Evolutionary conservation across 2,329 filamentous ascomycete species (phyloP), one percentile per base, ranked within the genome.

Genomic region (Biscogniauxia marginata): DNA sequence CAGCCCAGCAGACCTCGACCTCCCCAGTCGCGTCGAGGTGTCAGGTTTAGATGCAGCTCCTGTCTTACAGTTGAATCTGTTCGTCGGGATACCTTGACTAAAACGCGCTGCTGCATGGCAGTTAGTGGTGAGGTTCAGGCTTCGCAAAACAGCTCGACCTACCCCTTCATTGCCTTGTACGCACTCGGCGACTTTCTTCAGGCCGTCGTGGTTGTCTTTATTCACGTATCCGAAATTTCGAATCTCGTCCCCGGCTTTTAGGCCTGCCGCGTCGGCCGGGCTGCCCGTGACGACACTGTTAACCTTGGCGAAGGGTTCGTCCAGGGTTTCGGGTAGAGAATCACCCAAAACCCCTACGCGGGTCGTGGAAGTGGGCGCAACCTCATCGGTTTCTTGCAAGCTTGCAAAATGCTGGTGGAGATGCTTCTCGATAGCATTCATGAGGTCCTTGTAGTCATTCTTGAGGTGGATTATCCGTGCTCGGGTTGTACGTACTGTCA

Each of bases 371-470:
- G 59, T 61, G 25, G 69, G 61, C n/a, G 67, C 52, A 50, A 66
- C 70, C 49, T 77, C 73, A 52, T 81, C 75, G 22, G 77, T 75
- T 59, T 84, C 79, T 60, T 83, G 80, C 46, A 90, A 72, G 59
- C 77, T 85, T n/a, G 91, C 92, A 71, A 98, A 96, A 70, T 95
- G 89, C 63, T 89, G 87, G 70, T 98, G 91, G n/a, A 99, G 82
- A 48, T 87, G 86, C 67, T 87, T 87, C 73, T 98, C 95, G 64
- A 98, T 88, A 56, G 82, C 79, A 56, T 76, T 76, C 92, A 98
- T 97, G 46, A 97, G 76, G 43, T 87, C 85, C 71, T 96, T 97
- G 77, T 96, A 93, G 74, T 99, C 95, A 70, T 97, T 98, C 62
- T 90, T 87, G 43, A 98, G 81, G 64, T 87, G 82, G 64, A 98